Conservation (phyloP, 148 eudicot species). For the Simmondsia chinensis region DNA sequence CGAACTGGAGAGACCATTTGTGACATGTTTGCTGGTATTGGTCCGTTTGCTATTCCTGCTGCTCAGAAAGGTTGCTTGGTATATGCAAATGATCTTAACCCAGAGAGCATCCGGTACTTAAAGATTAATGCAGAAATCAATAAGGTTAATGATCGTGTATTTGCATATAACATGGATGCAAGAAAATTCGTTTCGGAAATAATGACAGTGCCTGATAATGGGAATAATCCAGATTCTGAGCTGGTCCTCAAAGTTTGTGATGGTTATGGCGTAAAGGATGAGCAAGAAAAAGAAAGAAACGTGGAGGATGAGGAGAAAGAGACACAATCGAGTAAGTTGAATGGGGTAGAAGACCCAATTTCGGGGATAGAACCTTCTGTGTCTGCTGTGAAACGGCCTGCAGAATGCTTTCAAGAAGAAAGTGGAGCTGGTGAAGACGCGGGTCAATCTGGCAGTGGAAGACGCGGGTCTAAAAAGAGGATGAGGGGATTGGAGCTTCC, state of each 20-base stretch:
- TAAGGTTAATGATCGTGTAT: conserved; percentile 59
- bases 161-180: conserved; percentile 73
- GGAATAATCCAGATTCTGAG: conserved; percentile 19
- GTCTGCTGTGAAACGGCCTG: conserved; percentile 43
- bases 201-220: conserved; percentile 49
- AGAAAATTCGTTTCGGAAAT: conserved; percentile 61
- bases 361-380: conserved; percentile 16
- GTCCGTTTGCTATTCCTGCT: conserved; percentile 97
- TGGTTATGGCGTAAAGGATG: too few species aligned
- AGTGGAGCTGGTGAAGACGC: conserved; percentile 16
- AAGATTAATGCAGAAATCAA: conserved; percentile 79
- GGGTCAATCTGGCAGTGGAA: conserved; percentile 24
- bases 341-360: conserved; percentile 7
- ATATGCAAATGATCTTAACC: conserved; percentile 91
- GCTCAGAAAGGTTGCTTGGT: conserved; percentile 93
- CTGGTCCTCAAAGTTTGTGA: conserved; percentile 17
- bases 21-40: conserved; percentile 98
- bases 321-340: too few species aligned
- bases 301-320: too few species aligned
- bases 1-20: conserved; percentile 69
- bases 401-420: conserved; percentile 36
- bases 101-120: conserved; percentile 70
- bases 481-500: conserved; percentile 32
- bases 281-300: too few species aligned
- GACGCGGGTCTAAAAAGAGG: conserved; percentile 37